Evolutionary conservation across 495 filamentous ascomycete genomes (phyloP), one percentile per base, ranked within the genome.

Genomic region (Tuber indicum): DNA sequence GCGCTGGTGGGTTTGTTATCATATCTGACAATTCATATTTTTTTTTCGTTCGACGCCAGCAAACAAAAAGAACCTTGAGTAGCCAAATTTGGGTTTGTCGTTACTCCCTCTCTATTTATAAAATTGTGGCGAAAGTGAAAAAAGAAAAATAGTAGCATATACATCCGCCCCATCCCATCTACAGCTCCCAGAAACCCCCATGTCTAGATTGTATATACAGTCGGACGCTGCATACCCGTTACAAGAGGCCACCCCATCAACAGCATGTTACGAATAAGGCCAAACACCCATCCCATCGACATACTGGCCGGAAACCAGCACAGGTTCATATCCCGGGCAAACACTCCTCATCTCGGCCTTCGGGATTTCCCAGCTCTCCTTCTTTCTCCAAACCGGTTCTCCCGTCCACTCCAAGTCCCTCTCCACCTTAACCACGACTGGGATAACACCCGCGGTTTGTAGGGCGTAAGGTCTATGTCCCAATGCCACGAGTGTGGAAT

Each of bases 401-500:
- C 78, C 78, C 72, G 72, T 79, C 76, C 72, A 81, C 21, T 73
- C 75, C 6, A 42, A 44, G 39, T 77, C 73, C 4, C 70, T 41
- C 44, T 81, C 79, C 8, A 81, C 71, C 74, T 74, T 81, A 5
- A 81, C 80, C 7, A 81, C 79, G 21, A 81, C 49, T 17, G 80
- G 80, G 62, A 81, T 75, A 46, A 81, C 78, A 21, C 80, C 80
- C 39, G 80, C 79, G 2, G 80, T 81, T 71, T 78, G 79, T 26
- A 81, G 72, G 14, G 69, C 74, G 46, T 80, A 80, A 7, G 78
- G 77, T 4, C 78, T 74, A 62, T 81, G 79, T 3, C 79, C 79
- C 21, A 81, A 74, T 39, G 79, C 80, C 10, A 78, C 71, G 21
- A 81, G 69, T 3, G 80, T 81, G 36, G 79, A 82, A 17, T 81